Base-by-base conservation (phyloP, 1,284 basidiomycete genomes). In the Melampsora larici-populina region DNA sequence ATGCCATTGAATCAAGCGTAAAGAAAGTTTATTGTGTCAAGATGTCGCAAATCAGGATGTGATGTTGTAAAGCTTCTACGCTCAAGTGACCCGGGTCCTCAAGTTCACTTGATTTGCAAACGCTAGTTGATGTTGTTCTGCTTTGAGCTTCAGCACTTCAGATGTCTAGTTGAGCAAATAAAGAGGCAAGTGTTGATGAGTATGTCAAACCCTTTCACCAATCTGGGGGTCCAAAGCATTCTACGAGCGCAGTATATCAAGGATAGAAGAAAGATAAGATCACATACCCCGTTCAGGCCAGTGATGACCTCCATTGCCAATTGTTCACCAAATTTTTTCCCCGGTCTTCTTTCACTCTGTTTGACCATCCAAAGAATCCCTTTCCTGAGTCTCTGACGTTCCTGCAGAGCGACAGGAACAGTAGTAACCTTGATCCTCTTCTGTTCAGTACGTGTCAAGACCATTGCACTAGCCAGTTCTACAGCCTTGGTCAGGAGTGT, bases 301-400 rank as follows among this genome's bases (percentile, higher is more conserved):
- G 75, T 67, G 31, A 77, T 62, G 29, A 77, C 67, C 70, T 77
- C 75, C 67, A 77, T 49, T 2, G 75, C 75, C 5, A 77, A 26
- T 24, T 67, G 66, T 13, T 77, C 55, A 21, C 75, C 75, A 40
- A 69, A 70, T 64, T 70, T 77, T 51, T 70, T 62, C 48, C 67
- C 67, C 1, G 75, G 75, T 31, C 75, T 4, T 48, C 67, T 65
- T 77, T 77, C 67, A 46, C 43, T 51, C 18, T 64, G 67, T 65
- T 77, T 77, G 58, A 77, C 58, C 55, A 77, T 77, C 66, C 67
- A 70, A 15, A 77, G 62, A 33, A 77, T 70, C 33, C 67, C 75
- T 65, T 64, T 63, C 13, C 75, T 29, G 21, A 66, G 55, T 11
- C 58, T 18, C 68, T 77, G 75, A 36, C 49, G 66, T 70, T 77